Evolutionary conservation across 768 basidiomycete genomes (phyloP).

Genomic region (Tylopilus rubrobrunneus): DNA sequence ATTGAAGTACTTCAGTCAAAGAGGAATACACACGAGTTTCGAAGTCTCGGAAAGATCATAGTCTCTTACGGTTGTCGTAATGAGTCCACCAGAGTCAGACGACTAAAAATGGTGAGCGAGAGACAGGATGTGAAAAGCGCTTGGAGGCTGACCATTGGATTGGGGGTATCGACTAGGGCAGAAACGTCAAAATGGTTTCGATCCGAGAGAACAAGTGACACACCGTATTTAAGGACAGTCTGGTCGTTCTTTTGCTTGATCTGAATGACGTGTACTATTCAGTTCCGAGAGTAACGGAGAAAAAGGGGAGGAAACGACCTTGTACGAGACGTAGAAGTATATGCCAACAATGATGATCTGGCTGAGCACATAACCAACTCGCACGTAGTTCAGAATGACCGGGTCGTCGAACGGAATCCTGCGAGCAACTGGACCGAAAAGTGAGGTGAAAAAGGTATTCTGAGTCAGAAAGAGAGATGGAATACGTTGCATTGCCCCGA

Average conservation of each 20-base stretch:
- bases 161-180: constrained; percentile 64
- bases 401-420: constrained; percentile 91
- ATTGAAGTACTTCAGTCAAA: constrained; percentile 12
- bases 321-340: constrained; percentile 78
- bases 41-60: constrained; percentile 89
- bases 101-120: constrained; percentile 35
- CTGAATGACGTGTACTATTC: constrained; percentile 37
- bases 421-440: constrained; percentile 64
- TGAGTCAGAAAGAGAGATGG: not conserved
- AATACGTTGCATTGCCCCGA: constrained; percentile 89
- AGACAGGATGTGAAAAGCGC: not conserved
- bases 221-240: constrained; percentile 93
- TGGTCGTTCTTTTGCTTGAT: constrained; percentile 95
- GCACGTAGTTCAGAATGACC: constrained; percentile 73
- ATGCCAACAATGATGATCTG: constrained; percentile 68
- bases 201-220: constrained; percentile 23
- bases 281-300: not conserved
- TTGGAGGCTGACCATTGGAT: constrained; percentile 60
- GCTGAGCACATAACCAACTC: constrained; percentile 73
- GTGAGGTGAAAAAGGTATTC: not conserved
- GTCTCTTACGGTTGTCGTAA: constrained; percentile 90
- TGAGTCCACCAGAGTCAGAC: constrained; percentile 65
- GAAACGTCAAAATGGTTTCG: constrained; percentile 1
- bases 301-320: constrained; percentile 38
- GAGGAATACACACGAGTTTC: constrained; percentile 57